Base-by-base conservation (phyloP, 2,329 filamentous ascomycete species). In the Sordariomycetes sp. region DNA sequence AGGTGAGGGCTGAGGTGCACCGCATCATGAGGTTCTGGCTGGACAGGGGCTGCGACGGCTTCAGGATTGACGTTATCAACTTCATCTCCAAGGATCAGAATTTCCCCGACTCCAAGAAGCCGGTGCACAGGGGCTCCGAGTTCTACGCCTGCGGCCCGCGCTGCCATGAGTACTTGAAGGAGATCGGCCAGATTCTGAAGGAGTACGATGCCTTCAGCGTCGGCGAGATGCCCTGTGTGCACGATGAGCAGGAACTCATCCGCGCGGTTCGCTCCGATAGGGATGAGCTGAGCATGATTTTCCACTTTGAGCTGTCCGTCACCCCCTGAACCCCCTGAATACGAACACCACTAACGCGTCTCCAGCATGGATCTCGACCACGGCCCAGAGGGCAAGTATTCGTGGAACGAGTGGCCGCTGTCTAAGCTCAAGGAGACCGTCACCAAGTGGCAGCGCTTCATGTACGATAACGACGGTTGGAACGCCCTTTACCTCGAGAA, bases 21-120 rank as follows among this genome's bases (percentile, higher is more conserved):
- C 64, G 78, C 26, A 68, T 78, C 16, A 79, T 85, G 66, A 68
- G 70, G 16, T 87, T 86, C 57, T 87, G 82, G 82, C 68, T 86
- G 3, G 65, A 82, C 40, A 72, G 72, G 25, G 81, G 80, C 3
- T 70, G 74, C 1, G 71, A 78, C 38, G 78, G 78, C 4, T 82
- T 81, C 59, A 67, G 77, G 24, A 70, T 80, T 58, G 76, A 82
- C 42, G 75, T 79, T 27, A 79, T 81, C 53, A 81, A 81, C 53
- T 74, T 79, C 50, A 70, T 79, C 45, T 76, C 70, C 54, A 82
- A 82, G 46, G 64, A 71, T 19, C 69, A 69, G 34, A 52, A 54
- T 1, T 72, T 77, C 41, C 72, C 72, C 0, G 68, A 77, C 48
- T 63, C 60, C 8, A 44, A 54, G 8, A 44, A 46, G 30, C 37